Evolutionary conservation across 2,329 filamentous ascomycete genomes (phyloP).

Genomic region (Penicillium sp.): DNA sequence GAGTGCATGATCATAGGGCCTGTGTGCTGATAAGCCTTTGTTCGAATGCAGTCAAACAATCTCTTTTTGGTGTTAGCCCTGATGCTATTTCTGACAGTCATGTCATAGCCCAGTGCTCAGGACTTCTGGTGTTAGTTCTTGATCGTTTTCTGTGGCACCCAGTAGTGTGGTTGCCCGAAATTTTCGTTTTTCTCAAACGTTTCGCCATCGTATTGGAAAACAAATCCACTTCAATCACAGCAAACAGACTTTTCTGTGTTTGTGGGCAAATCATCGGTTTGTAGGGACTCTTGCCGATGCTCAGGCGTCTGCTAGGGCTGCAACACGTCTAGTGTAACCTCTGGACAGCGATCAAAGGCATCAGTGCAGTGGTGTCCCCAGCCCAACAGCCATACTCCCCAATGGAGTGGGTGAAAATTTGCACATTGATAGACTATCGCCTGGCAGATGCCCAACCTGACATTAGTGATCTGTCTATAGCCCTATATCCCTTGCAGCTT

Average conservation of each 20-base stretch:
- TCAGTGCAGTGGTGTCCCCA: background rate
- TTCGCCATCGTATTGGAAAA: too few species aligned
- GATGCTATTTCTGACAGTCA: background rate
- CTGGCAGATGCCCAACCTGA: background rate
- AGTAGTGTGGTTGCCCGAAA: too few species aligned
- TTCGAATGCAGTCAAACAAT: background rate
- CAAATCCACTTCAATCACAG: too few species aligned
- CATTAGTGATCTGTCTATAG: background rate
- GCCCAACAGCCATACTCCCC: background rate
- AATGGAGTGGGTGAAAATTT: background rate
- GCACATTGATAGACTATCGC: too few species aligned
- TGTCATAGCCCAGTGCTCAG: too few species aligned
- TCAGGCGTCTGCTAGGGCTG: background rate
- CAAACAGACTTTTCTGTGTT: background rate
- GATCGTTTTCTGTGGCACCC: too few species aligned
- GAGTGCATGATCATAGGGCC: constrained; percentile 5
- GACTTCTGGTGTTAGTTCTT: too few species aligned
- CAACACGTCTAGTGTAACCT: background rate
- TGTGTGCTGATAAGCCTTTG: background rate
- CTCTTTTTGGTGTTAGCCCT: background rate
- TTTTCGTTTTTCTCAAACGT: too few species aligned
- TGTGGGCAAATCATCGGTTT: background rate
- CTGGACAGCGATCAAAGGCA: background rate
- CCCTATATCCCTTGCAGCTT: background rate
- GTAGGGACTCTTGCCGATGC: background rate